Percentiles rank a stretch among this genome's conserved stretches.
Evolutionary conservation across 2,329 filamentous ascomycete species (phyloP).

Genomic region (Nemania bipapillata): DNA sequence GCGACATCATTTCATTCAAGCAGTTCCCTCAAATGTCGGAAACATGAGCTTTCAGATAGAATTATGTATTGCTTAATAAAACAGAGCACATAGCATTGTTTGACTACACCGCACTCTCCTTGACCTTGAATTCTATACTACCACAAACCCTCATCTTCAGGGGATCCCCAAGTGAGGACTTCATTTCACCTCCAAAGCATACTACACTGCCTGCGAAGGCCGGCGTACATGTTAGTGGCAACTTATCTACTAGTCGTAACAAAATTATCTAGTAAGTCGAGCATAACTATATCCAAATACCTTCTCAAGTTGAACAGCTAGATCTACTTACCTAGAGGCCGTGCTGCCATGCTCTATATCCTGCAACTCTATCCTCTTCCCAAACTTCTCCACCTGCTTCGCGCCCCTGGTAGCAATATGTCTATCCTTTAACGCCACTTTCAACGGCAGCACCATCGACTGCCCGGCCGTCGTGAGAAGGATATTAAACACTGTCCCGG

Average conservation of each 20-base stretch:
- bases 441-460: slow-evolving; percentile 28
- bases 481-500: slow-evolving; percentile 25
- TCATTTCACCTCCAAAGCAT: slow-evolving; percentile 10
- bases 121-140: slow-evolving; percentile 1
- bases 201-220: no score
- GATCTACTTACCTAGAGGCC: no score
- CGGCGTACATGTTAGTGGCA: no score
- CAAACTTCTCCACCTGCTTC: slow-evolving; percentile 33
- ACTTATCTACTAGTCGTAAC: no score
- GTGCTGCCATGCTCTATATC: no score
- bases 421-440: slow-evolving; percentile 25
- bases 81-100: not conserved
- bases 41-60: not conserved
- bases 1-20: slow-evolving; percentile 2
- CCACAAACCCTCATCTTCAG: slow-evolving; percentile 10
- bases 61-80: not conserved
- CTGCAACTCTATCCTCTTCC: slow-evolving; percentile 31
- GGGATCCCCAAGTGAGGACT: slow-evolving; percentile 11
- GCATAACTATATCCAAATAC: no score
- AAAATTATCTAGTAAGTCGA: no score
- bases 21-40: not conserved
- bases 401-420: slow-evolving; percentile 32
- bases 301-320: no score
- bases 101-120: slow-evolving; percentile 3
- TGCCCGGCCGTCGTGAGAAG: slow-evolving; percentile 37